phyloP scores from a whole-genome alignment of 2,329 filamentous ascomycete genomes.

The Penicillium sp. region DNA sequence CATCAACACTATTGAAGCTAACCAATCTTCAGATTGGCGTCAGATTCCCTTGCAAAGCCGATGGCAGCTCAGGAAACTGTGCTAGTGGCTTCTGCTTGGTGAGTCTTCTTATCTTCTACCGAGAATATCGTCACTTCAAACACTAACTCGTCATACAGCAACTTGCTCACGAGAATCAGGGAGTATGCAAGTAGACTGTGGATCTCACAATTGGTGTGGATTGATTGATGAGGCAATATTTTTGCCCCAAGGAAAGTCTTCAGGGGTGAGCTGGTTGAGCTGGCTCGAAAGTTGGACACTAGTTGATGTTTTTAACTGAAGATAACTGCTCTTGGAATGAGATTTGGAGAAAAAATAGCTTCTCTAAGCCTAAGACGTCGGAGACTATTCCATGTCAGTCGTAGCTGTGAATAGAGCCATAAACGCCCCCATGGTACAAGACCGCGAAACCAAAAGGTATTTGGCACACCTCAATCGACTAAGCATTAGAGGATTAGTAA shows the following conservation, averaged over 20 bases:
- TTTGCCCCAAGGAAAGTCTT: not conserved
- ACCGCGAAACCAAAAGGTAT: not conserved
- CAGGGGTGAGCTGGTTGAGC: too few species aligned
- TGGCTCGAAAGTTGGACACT: not conserved
- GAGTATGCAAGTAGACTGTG: not conserved
- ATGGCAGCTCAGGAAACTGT: constrained; percentile 8
- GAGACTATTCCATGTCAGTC: not conserved
- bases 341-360: not conserved
- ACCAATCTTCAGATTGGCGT: not conserved
- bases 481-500: not conserved
- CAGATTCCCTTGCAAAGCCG: constrained; percentile 1
- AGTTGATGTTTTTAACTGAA: not conserved
- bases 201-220: too few species aligned
- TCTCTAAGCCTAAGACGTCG: not conserved
- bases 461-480: not conserved
- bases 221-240: not conserved
- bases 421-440: not conserved
- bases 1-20: not conserved
- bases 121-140: too few species aligned
- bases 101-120: not conserved
- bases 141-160: not conserved
- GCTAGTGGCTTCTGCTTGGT: constrained; percentile 5
- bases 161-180: constrained; percentile 1
- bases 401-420: not conserved
- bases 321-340: not conserved